Base-by-base conservation (phyloP, 495 filamentous ascomycete species). In the Penicillium cosmopolitanum region DNA sequence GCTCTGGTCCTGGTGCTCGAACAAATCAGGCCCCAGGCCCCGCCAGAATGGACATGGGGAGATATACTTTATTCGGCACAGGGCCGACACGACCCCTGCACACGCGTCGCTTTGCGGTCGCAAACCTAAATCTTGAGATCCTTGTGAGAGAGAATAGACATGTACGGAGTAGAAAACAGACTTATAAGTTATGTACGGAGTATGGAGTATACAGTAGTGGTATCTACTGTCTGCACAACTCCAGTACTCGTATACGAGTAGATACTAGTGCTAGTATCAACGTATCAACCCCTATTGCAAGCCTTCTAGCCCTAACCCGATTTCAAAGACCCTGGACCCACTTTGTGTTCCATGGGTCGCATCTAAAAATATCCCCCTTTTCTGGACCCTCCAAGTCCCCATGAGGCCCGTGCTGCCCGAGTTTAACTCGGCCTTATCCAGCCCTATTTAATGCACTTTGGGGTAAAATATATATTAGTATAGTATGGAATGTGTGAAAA, bases 251-350 rank as follows among this genome's bases (percentile, higher is more conserved):
- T 21, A 21, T 21, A 21, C 1, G 19, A 1, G 19, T 21, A 21
- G 19, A 21, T 21, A 21, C 19, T 21, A 36, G 34, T 36, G 34
- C 13, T 36, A 13, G 15, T 16, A n/a, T 10, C 18, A 21, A 21
- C 1, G 19, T 21, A 21, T 21, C 19, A 21, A 5, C 42, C 42
- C 42, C 42, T 44, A 44, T 44, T 44, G 42, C 11, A 23, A 23
- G 3, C 23, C 19, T 21, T 21, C 19, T 4, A 55, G 23, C 55
- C 46, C 51, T 47, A 58, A 33, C 34, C 31, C 23, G 23, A 43
- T 31, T 16, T 7, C 34, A 34, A 36, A 55, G 53, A 60, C 62
- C 62, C 62, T 64, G 62, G 57, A 60, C 62, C 62, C 62, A 64
- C 62, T 9, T 7, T 31, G 28, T 31, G 18, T 19, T 23, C 60